phyloP scores from a whole-genome alignment of 257 asterid genomes.

The Ballota nigra region DNA sequence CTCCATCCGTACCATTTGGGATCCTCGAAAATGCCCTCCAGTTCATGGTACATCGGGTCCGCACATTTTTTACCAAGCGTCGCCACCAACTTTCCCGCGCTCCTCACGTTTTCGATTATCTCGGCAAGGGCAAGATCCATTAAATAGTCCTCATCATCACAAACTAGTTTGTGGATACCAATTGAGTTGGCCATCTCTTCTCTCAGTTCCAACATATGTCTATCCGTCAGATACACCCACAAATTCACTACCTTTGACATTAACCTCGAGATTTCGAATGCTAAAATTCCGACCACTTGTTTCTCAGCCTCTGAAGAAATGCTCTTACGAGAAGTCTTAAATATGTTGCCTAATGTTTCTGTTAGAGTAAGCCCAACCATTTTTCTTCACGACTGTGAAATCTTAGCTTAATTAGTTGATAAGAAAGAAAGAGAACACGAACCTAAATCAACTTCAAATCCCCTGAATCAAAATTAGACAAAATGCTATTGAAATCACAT shows the following conservation, averaged over 20 bases:
- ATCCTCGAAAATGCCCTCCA: conserved; percentile 45
- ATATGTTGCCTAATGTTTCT: conserved; percentile 43
- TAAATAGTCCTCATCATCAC: conserved; percentile 47
- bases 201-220: conserved; percentile 43
- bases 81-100: conserved; percentile 45
- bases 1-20: conserved; percentile 58
- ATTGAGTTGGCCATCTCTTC: conserved; percentile 52
- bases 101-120: conserved; percentile 45
- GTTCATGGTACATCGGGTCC: conserved; percentile 54
- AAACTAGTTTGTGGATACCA: conserved; percentile 58
- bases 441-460: conserved; percentile 15
- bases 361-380: conserved; percentile 44
- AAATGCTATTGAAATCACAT: too few relatives aligned
- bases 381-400: not conserved
- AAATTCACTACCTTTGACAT: conserved; percentile 62
- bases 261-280: conserved; percentile 61
- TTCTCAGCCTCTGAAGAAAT: conserved; percentile 36
- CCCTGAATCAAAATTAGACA: conserved; percentile 27
- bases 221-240: conserved; percentile 54
- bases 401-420: conserved; percentile 7
- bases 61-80: conserved; percentile 56
- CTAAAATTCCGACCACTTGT: conserved; percentile 43
- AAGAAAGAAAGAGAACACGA: too few relatives aligned
- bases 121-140: conserved; percentile 63
- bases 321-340: conserved; percentile 52